Evolutionary conservation across 2,329 filamentous ascomycete genomes (phyloP), one percentile per base, ranked within the genome.

Genomic region (Trichoderma afroharzianum): DNA sequence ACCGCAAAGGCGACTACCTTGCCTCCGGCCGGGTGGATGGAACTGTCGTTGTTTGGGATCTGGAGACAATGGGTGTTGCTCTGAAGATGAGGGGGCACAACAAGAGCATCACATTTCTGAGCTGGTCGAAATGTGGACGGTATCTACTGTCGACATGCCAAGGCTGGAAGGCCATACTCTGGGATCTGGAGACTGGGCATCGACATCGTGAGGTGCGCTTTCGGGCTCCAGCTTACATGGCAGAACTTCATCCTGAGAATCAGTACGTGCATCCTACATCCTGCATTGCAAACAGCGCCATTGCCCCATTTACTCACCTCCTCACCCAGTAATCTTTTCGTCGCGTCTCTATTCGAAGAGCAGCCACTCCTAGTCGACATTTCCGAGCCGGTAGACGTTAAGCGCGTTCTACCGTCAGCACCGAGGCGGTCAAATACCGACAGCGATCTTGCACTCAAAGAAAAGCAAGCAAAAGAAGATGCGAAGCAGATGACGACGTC

Each of bases 11-110:
- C 81, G 95, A 99, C 82, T 95, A 96, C 77, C 90, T 99, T 74
- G 96, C 96, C 58, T 97, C 95, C 33, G 96, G 96, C 74, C 91
- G 96, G 79, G 93, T 94, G 73, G 96, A 99, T 83, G 96, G 96
- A 75, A 96, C 94, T 6, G 92, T 99, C 53, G 93, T 97, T 70
- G 92, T 99, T 61, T 99, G 97, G 87, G 96, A 99, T 79, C 90
- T 98, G 63, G 97, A 99, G 82, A 99, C 97, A 11, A 97, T 97
- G 87, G 95, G 96, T 47, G 93, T 98, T 5, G 96, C 96, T 72
- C 92, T 94, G 79, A 99, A 98, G 83, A 85, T 99, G 74, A 90
- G 94, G 75, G 96, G 95, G 14, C 96, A 99, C 82, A 97, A 93
- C 64, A 91, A 93, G 79, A 95, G 96, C 79, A 95, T 99, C 71